Conservation (phyloP, 805 yeast species). For the Suhomyces vadensis region DNA sequence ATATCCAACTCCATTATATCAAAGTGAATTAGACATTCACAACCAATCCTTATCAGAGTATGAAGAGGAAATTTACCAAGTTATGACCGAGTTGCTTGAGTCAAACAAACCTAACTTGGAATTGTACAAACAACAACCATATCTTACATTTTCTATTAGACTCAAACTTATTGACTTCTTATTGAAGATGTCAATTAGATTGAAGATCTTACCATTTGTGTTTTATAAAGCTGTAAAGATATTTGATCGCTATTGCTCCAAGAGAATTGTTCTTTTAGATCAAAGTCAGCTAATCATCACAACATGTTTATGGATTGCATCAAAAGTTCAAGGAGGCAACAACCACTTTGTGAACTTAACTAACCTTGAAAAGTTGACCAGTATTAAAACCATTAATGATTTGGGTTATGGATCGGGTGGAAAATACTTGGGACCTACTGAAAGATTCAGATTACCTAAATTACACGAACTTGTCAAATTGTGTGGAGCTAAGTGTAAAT, state of each 20-base stretch:
- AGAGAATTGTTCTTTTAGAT: conserved; percentile 77
- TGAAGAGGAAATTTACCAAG: conserved; percentile 48
- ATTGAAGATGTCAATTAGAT: conserved; percentile 64
- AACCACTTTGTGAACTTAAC: conserved; percentile 58
- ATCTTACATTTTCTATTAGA: conserved; percentile 71
- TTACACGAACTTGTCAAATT: conserved; percentile 67
- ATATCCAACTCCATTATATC: conserved; percentile 52
- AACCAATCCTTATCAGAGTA: conserved; percentile 50
- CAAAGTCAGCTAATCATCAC: conserved; percentile 91
- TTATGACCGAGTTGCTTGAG: conserved; percentile 34
- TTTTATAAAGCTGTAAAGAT: conserved; percentile 68
- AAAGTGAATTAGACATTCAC: conserved; percentile 51
- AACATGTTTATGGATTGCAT: conserved; percentile 90
- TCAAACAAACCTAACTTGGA: conserved; percentile 47
- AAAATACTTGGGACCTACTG: conserved; percentile 66
- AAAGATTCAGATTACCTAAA: conserved; percentile 73
- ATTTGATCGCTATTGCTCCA: conserved; percentile 89
- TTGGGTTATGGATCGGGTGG: conserved; percentile 55
- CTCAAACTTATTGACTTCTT: conserved; percentile 76
- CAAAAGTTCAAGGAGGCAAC: conserved; percentile 79
- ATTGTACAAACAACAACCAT: conserved; percentile 85
- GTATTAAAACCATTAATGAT: conserved; percentile 35
- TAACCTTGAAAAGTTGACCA: conserved; percentile 23
- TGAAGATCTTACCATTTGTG: conserved; percentile 67
- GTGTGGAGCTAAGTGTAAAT: conserved; percentile 64